Conservation (phyloP, 192 early-diverging fungal species). For the Podila epicladia region DNA sequence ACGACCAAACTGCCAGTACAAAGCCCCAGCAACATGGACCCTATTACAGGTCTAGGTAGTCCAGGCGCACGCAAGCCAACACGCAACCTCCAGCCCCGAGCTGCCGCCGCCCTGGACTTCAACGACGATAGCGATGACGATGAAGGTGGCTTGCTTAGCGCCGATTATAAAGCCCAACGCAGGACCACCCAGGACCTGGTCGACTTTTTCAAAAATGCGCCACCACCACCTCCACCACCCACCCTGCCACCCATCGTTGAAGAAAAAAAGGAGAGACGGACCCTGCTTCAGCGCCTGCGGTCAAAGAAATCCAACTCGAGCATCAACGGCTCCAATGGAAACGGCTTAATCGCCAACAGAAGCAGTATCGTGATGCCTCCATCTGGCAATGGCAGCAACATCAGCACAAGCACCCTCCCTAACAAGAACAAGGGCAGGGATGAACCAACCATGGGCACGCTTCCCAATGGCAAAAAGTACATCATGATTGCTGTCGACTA, state of each 20-base stretch:
- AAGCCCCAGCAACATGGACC: not conserved
- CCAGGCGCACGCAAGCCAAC: not conserved
- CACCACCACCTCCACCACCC: constrained; percentile 10
- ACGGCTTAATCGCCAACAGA: not conserved
- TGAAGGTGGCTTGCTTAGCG: constrained; percentile 14
- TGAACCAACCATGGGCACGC: constrained; percentile 12
- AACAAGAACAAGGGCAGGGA: constrained; percentile 10
- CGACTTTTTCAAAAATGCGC: constrained; percentile 37
- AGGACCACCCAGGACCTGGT: constrained; percentile 32
- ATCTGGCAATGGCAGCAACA: constrained; percentile 6
- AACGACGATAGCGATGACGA: constrained; percentile 27
- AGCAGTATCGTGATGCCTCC: constrained; percentile 11
- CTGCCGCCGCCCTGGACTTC: constrained; percentile 25
- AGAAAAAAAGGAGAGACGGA: constrained; percentile 35
- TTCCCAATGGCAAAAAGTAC: constrained; percentile 39
- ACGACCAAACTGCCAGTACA: not conserved
- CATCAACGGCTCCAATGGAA: not conserved
- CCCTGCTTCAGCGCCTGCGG: constrained; percentile 21
- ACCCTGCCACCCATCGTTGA: not conserved
- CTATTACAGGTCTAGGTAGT: not conserved
- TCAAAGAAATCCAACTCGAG: constrained; percentile 20
- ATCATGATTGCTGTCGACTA: constrained; percentile 50
- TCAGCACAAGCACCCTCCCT: constrained; percentile 3
- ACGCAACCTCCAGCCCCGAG: constrained; percentile 31
- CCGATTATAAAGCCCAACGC: constrained; percentile 33